phyloP scores from a whole-genome alignment of 1,284 basidiomycete genomes.

The Xanthoconium separans region DNA sequence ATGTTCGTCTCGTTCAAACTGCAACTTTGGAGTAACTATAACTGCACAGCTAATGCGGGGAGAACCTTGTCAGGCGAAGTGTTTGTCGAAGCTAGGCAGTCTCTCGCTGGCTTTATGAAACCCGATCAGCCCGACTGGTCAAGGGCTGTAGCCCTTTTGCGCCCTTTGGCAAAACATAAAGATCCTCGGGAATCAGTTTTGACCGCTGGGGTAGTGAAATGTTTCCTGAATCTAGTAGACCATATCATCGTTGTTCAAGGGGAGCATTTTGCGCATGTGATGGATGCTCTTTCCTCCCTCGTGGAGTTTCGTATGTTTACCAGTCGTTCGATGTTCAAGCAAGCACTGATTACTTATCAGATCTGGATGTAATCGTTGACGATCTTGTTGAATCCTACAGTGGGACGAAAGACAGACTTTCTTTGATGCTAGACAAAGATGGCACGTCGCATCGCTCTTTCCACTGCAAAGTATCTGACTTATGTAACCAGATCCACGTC shows the following conservation, averaged over 20 bases:
- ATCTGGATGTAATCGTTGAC: slow-evolving; percentile 1
- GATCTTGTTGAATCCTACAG: neutral
- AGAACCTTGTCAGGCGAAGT: slow-evolving; percentile 1
- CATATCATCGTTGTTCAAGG: neutral
- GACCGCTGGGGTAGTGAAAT: neutral
- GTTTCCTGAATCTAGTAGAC: slow-evolving; percentile 5
- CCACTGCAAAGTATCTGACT: neutral
- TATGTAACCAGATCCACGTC: neutral
- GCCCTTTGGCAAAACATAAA: slow-evolving; percentile 6
- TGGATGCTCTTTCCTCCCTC: slow-evolving; percentile 8
- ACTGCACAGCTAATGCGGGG: neutral
- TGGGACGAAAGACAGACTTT: slow-evolving; percentile 1
- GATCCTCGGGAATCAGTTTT: slow-evolving; percentile 1
- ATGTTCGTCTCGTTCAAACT: neutral
- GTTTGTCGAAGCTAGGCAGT: slow-evolving; percentile 2
- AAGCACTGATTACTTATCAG: neutral
- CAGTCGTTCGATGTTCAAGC: neutral
- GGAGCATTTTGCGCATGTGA: slow-evolving; percentile 5
- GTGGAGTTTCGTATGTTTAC: slow-evolving; percentile 4
- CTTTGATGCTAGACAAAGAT: slow-evolving; percentile 3
- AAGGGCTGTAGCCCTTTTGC: slow-evolving; percentile 8
- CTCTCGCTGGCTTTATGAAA: slow-evolving; percentile 4
- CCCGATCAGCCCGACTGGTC: slow-evolving; percentile 9
- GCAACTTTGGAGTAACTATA: neutral
- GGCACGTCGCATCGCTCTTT: neutral